phyloP scores from a whole-genome alignment of 768 basidiomycete genomes.

The Stropharia rugosoannulata region DNA sequence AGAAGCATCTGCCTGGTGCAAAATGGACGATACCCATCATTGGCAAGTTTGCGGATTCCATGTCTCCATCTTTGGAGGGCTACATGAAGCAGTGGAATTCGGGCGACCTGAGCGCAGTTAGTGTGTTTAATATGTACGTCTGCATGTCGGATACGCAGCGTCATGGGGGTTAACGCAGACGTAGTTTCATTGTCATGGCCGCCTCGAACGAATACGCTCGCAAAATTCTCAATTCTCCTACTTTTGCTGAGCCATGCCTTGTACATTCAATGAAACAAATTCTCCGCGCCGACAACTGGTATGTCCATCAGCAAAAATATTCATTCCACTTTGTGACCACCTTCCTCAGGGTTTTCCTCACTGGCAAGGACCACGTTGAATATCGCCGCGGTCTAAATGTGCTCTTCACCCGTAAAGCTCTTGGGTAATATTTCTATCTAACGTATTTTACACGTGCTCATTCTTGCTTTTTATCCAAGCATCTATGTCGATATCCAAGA shows the following conservation, averaged over 20 bases:
- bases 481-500: constrained; percentile 89
- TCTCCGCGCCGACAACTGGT: constrained; percentile 88
- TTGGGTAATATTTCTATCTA: constrained; percentile 56
- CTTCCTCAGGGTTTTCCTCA: constrained; percentile 87
- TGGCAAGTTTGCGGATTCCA: constrained; percentile 91
- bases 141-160: background rate
- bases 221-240: constrained; percentile 95
- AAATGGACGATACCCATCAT: constrained; percentile 97
- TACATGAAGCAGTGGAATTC: constrained; percentile 94
- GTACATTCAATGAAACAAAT: constrained; percentile 90
- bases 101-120: constrained; percentile 83
- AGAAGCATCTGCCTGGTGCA: constrained; percentile 82
- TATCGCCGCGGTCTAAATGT: constrained; percentile 90
- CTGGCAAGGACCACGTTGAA: constrained; percentile 89
- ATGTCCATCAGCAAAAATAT: constrained; percentile 11
- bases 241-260: constrained; percentile 90
- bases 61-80: constrained; percentile 87
- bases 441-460: background rate
- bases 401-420: constrained; percentile 92
- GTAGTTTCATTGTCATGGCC: constrained; percentile 97
- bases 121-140: constrained; percentile 96
- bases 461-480: constrained; percentile 32
- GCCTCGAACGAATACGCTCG: constrained; percentile 91
- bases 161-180: constrained; percentile 3
- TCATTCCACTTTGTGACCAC: constrained; percentile 1